These are phyloP conservation scores for Phytophthora sojae DNA, from an alignment of 352 stramenopile species.

Conservation along the genomic window DNA sequence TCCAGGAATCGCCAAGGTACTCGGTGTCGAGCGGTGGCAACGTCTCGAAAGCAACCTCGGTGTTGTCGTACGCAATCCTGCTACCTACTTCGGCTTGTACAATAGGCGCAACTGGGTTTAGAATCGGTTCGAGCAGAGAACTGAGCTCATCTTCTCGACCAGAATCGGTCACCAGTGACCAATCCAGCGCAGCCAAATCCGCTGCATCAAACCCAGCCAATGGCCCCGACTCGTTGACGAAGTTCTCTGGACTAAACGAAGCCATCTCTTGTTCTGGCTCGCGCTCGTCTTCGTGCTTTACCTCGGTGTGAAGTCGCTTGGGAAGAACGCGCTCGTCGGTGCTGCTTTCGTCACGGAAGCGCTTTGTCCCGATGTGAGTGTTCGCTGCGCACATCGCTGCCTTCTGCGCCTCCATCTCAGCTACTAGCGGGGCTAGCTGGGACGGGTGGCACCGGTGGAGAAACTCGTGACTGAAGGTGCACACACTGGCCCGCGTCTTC, in stretches of 20 bases:
- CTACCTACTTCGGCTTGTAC: neutral
- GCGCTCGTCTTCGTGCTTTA: conserved; percentile 21
- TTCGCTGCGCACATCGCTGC: conserved; percentile 26
- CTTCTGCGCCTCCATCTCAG: conserved; percentile 30
- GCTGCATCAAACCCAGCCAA: conserved; percentile 24
- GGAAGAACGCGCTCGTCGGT: conserved; percentile 17
- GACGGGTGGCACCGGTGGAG: conserved; percentile 56
- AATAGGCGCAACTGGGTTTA: conserved; percentile 4
- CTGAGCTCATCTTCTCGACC: conserved; percentile 38
- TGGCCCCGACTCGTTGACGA: conserved; percentile 16
- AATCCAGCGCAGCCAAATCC: conserved; percentile 34
- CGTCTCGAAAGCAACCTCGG: conserved; percentile 8
- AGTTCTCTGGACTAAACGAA: conserved; percentile 24
- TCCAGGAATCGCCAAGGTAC: conserved; percentile 36
- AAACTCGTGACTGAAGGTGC: conserved; percentile 75
- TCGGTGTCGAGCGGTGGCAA: conserved; percentile 32
- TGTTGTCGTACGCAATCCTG: neutral
- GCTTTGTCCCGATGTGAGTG: conserved; percentile 24
- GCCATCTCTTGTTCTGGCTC: conserved; percentile 36
- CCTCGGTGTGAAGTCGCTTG: conserved; percentile 19
- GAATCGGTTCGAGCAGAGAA: conserved; percentile 31
- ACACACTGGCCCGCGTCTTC: conserved; percentile 67
- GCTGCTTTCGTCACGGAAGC: conserved; percentile 9
- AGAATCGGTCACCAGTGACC: conserved; percentile 34
- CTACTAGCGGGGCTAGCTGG: conserved; percentile 21